Percentiles rank a stretch among this genome's conserved stretches.
These are phyloP conservation scores for Daucus carota DNA, from an alignment of 129 eudicot species.

Conservation along the genomic window DNA sequence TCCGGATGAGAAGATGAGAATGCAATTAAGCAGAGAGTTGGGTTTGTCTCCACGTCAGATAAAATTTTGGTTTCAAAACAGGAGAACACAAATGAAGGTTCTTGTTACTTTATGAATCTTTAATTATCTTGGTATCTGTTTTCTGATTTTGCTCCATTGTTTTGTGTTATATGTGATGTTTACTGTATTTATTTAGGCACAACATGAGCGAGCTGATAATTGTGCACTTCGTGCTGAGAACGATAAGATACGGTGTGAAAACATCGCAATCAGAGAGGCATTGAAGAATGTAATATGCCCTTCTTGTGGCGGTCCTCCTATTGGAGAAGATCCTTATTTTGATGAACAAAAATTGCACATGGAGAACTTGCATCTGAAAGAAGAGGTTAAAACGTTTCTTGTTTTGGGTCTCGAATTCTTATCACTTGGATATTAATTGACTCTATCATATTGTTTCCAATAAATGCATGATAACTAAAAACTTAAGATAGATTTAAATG, in stretches of 20 bases:
- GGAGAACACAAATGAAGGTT: slow-evolving; percentile 85
- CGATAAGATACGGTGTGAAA: slow-evolving; percentile 63
- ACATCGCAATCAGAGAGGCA: slow-evolving; percentile 68
- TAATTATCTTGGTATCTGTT: not conserved
- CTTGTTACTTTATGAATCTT: not conserved
- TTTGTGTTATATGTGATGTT: not conserved
- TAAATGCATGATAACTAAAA: too few species aligned
- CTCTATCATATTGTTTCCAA: too few species aligned
- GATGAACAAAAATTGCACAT: slow-evolving; percentile 60
- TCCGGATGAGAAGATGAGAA: slow-evolving; percentile 32
- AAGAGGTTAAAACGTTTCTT: slow-evolving; percentile 39
- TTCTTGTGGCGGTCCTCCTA: slow-evolving; percentile 82
- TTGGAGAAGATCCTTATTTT: slow-evolving; percentile 51
- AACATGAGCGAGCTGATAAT: slow-evolving; percentile 66
- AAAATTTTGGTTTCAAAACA: slow-evolving; percentile 47
- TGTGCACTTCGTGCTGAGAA: slow-evolving; percentile 55
- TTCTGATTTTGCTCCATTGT: not conserved
- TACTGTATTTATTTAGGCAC: slow-evolving; percentile 35
- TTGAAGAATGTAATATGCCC: slow-evolving; percentile 70
- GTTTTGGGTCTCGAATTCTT: not conserved
- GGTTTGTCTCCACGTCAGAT: slow-evolving; percentile 33
- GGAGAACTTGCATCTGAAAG: slow-evolving; percentile 70
- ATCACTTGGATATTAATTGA: too few species aligned
- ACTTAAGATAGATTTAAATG: too few species aligned
- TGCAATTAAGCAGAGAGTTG: slow-evolving; percentile 30